Conservation (phyloP, 768 basidiomycete genomes). For the Heimioporus sp. region DNA sequence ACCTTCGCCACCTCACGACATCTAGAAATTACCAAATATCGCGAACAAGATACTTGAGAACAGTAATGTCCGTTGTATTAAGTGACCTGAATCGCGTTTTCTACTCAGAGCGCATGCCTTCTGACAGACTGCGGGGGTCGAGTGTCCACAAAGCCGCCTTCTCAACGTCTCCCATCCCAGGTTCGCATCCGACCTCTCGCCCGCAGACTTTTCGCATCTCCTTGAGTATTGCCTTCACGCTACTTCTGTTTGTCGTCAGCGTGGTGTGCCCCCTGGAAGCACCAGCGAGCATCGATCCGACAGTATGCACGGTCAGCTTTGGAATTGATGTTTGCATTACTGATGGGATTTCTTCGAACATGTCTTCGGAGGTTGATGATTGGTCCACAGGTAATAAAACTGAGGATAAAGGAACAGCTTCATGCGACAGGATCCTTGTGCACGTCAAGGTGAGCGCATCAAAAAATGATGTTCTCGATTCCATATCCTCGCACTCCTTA, state of each 20-base stretch:
- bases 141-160: constrained; percentile 66
- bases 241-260: constrained; percentile 81
- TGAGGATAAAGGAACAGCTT: constrained; percentile 18
- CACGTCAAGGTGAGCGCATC: constrained; percentile 51
- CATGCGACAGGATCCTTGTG: constrained; percentile 49
- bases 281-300: constrained; percentile 70
- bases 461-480: constrained; percentile 37
- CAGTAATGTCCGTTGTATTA: neutral
- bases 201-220: constrained; percentile 47
- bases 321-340: constrained; percentile 54
- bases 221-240: constrained; percentile 70
- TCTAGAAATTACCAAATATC: too few relatives aligned
- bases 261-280: constrained; percentile 75
- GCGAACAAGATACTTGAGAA: too few relatives aligned
- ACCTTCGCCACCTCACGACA: too few relatives aligned
- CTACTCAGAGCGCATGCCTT: constrained; percentile 14
- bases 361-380: neutral
- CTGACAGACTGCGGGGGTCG: constrained; percentile 62
- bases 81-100: too few relatives aligned
- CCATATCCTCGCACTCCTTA: neutral
- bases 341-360: constrained; percentile 44
- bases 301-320: constrained; percentile 73
- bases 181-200: constrained; percentile 1
- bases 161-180: constrained; percentile 15
- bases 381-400: neutral